phyloP scores from a whole-genome alignment of 2,329 filamentous ascomycete species.

The Metarhizium guizhouense region DNA sequence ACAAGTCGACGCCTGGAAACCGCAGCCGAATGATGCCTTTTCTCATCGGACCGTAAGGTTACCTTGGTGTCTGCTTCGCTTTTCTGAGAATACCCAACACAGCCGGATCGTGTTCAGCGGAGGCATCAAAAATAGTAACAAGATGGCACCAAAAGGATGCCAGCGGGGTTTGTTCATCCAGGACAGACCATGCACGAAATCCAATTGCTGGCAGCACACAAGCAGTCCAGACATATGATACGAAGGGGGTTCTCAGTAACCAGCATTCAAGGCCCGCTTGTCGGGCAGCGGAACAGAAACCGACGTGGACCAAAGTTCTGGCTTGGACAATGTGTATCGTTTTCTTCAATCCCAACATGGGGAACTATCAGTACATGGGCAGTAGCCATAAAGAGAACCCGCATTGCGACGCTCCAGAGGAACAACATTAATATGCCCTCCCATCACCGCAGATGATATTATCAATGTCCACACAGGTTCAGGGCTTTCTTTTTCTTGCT shows the following conservation, averaged over 20 bases:
- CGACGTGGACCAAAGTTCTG: background rate
- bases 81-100: too few relatives aligned
- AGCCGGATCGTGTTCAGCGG: too few relatives aligned
- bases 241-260: background rate
- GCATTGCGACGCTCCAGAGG: background rate
- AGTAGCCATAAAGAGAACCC: background rate
- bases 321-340: background rate
- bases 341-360: background rate
- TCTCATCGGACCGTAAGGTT: too few relatives aligned
- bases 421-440: background rate
- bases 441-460: background rate
- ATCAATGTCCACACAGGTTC: background rate
- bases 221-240: background rate
- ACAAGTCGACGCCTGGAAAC: too few relatives aligned
- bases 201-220: too few relatives aligned
- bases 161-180: too few relatives aligned
- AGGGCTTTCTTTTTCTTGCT: background rate
- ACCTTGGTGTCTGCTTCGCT: too few relatives aligned
- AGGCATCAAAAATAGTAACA: too few relatives aligned
- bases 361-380: conserved; percentile 2
- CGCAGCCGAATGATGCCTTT: too few relatives aligned
- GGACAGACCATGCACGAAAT: too few relatives aligned
- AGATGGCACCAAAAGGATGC: too few relatives aligned
- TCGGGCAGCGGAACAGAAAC: background rate
- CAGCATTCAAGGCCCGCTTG: background rate